Evolutionary conservation across 805 yeast genomes (phyloP), one percentile per base, ranked within the genome.

Genomic region (Phaffomyces antillensis): DNA sequence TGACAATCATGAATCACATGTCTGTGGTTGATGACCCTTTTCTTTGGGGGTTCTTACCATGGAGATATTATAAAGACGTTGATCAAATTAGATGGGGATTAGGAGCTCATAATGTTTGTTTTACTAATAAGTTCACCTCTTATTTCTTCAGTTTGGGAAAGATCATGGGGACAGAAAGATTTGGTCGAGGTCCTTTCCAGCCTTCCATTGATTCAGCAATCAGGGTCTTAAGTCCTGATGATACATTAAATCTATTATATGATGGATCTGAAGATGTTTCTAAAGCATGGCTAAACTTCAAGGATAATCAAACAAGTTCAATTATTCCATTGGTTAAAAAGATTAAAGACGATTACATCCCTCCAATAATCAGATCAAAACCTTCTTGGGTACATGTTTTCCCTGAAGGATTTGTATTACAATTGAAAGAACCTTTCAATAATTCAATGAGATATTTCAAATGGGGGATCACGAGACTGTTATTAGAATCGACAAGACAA

Each of bases 381-480:
- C 83, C 93, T 0, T 79, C 87, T 0, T 91, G 98, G 98, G 77
- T 93, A 47, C 98, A 91, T 61, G 79, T 89, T 5, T 91, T 87
- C 63, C 99, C 99, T 0, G 99, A 91, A 62, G 96, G 95, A 0
- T 87, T 83, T 61, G 98, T 91, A 5, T 75, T 91, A 43, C 99
- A 93, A 62, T 62, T 86, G 40, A 74, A 81, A 48, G 81, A 83
- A 32, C 96, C 96, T 0, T 80, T 78, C 59, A 71, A 75, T 41
- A 85, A 87, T 52, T 88, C 97, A 4, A 86, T 93, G 93, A 71
- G 96, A 50, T 91, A 86, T 64, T 91, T 93, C 71, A 83, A 86
- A 59, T 91, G 98, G 98, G 99, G 99, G 0, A 81, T 89, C 1
- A 77, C 96, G 3, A 72, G 99, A 52, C 60, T 90, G 53, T 72